Conservation (phyloP, 1,139 yeast genomes). For the Taphrina communis region DNA sequence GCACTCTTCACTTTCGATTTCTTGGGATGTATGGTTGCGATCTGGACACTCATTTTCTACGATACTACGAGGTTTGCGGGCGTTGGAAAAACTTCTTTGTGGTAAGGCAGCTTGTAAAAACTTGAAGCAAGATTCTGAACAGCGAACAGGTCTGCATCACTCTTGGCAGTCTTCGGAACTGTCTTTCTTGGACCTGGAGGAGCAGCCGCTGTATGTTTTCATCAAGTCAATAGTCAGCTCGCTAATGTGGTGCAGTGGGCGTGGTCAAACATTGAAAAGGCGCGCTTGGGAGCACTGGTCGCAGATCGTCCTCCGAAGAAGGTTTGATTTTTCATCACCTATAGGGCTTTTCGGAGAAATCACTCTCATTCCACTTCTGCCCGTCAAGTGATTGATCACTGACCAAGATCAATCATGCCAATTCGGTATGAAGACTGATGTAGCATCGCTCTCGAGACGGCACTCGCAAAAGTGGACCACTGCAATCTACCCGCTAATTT, state of each 20-base stretch:
- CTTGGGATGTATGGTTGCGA: conserved; percentile 23
- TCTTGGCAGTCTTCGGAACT: conserved; percentile 32
- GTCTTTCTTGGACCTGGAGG: conserved; percentile 40
- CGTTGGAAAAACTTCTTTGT: conserved; percentile 22
- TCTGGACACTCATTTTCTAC: conserved; percentile 37
- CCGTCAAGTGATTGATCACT: no score
- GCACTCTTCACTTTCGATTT: conserved; percentile 32
- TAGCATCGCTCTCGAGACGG: no score
- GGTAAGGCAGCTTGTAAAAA: neutral
- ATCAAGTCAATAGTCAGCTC: neutral
- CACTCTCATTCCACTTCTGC: neutral
- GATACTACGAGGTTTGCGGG: conserved; percentile 36
- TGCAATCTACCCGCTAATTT: no score
- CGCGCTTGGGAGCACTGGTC: conserved; percentile 35
- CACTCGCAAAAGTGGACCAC: no score
- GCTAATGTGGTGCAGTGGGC: conserved; percentile 26
- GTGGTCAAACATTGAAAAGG: conserved; percentile 37
- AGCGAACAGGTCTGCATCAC: conserved; percentile 3
- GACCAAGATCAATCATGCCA: no score
- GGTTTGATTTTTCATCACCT: neutral
- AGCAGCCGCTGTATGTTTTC: conserved; percentile 18
- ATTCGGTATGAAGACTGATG: no score
- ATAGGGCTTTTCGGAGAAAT: neutral
- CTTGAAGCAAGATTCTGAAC: neutral
- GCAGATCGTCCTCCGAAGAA: conserved; percentile 27